Conservation (phyloP, 2,329 filamentous ascomycete species). For the Talaromyces sp. region DNA sequence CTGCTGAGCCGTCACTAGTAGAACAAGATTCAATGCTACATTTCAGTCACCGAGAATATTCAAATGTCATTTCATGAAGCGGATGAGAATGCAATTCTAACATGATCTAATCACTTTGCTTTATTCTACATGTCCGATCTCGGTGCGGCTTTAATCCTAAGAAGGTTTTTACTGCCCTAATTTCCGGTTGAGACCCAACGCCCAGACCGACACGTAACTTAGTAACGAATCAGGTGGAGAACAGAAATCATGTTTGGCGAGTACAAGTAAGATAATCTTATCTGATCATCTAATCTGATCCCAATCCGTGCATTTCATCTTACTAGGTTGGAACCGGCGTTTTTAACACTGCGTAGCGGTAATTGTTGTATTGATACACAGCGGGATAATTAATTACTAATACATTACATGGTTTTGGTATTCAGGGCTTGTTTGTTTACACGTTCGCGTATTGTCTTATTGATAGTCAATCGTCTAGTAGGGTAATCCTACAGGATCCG, state of each 20-base stretch:
- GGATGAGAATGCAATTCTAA: background rate
- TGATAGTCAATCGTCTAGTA: no score
- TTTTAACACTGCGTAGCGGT: background rate
- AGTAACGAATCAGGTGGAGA: background rate
- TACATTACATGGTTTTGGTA: no score
- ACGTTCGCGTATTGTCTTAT: no score
- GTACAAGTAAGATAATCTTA: background rate
- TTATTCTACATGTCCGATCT: background rate
- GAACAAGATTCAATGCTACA: no score
- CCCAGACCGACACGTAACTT: background rate
- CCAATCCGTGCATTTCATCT: background rate
- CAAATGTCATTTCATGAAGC: no score
- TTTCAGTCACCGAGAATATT: no score
- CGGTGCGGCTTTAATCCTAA: background rate
- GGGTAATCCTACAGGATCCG: no score
- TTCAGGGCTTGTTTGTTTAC: no score
- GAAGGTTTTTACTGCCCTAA: background rate
- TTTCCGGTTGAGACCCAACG: background rate
- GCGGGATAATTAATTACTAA: no score
- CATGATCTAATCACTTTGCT: background rate
- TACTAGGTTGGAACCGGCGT: background rate
- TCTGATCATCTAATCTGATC: constrained; percentile 16
- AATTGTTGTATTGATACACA: background rate
- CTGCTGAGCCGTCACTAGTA: no score
- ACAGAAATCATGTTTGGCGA: background rate